Evolutionary conservation across 768 basidiomycete genomes (phyloP), one percentile per base, ranked within the genome.

Genomic region (Podaxis sp.): DNA sequence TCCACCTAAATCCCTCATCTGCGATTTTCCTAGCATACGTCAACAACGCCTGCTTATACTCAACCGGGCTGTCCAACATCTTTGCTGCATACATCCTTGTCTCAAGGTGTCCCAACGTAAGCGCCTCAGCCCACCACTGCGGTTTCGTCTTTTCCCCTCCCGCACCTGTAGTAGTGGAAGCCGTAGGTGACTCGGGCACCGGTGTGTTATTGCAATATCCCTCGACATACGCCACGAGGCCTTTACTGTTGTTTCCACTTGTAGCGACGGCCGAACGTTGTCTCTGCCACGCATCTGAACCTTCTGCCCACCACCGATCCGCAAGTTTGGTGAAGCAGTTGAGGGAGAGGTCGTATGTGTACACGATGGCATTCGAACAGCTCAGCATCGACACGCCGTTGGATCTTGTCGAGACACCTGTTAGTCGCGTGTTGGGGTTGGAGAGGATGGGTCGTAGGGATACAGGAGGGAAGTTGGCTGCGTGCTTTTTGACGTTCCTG

Each of bases 31-130:
- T 90, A 38, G 93, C 88, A 70, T 97, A 98, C 64, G 84, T 64
- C 57, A 87, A 64, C 65, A 98, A 69, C 57, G 84, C 85, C 66
- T 86, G 82, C 71, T 87, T 91, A 73, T 91, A 97, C 73, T 98
- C 97, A 52, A 77, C 72, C n/a, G 85, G 83, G 68, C 93, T 95
- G 21, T 93, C 92, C 37, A 98, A 76, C 51, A 85, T 70, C 63
- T 76, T 82, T 16, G 92, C 84, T 4, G 92, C 87, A 68, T 87
- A 84, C 73, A 97, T 70, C 62, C 86, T 82, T 53, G 86, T 87
- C 77, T 99, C 97, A 61, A 97, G 77, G 73, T 97, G 93, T 4
- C 91, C 91, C 21, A 99, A 80, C 13, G 91, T 90, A 67, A 95
- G 71, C 18, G 95, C 93, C 3, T 86, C 77, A 60, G 72, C 82